Conservation (phyloP, 768 basidiomycete genomes). For the Pleurotus cornucopiae region DNA sequence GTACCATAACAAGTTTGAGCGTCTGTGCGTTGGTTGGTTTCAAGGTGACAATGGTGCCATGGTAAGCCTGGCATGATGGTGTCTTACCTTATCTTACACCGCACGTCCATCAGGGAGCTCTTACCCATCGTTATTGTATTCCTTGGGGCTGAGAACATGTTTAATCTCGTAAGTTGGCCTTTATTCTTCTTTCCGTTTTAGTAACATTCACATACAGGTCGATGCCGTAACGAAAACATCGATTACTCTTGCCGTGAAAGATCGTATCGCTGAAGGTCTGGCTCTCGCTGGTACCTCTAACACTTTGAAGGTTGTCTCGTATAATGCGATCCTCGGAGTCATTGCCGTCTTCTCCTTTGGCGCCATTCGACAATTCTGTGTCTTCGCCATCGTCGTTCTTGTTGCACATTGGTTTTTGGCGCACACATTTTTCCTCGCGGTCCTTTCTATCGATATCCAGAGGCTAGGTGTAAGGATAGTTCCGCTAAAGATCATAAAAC, state of each 20-base stretch:
- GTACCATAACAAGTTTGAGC: conserved; percentile 90
- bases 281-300: conserved; percentile 87
- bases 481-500: too few relatives aligned
- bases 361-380: conserved; percentile 88
- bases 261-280: conserved; percentile 89
- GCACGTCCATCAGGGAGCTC: conserved; percentile 54
- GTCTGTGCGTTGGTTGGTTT: conserved; percentile 90
- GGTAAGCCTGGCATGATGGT: conserved; percentile 41
- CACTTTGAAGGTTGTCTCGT: conserved; percentile 86
- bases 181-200: background rate
- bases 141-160: conserved; percentile 97
- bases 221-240: conserved; percentile 83
- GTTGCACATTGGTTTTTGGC: conserved; percentile 98
- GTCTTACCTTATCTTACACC: conserved; percentile 6
- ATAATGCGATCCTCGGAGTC: conserved; percentile 74
- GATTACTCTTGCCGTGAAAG: conserved; percentile 84
- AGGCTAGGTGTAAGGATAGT: conserved; percentile 66
- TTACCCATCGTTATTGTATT: conserved; percentile 93
- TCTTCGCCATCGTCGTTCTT: conserved; percentile 89
- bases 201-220: conserved; percentile 40
- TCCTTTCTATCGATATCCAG: conserved; percentile 93
- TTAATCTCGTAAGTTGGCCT: conserved; percentile 64
- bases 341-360: conserved; percentile 73
- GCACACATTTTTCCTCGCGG: conserved; percentile 93
- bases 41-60: conserved; percentile 85